Percentiles rank a stretch among this genome's conserved stretches.
Conservation (phyloP, 192 early-diverging fungal genomes). For the Podila minutissima region DNA sequence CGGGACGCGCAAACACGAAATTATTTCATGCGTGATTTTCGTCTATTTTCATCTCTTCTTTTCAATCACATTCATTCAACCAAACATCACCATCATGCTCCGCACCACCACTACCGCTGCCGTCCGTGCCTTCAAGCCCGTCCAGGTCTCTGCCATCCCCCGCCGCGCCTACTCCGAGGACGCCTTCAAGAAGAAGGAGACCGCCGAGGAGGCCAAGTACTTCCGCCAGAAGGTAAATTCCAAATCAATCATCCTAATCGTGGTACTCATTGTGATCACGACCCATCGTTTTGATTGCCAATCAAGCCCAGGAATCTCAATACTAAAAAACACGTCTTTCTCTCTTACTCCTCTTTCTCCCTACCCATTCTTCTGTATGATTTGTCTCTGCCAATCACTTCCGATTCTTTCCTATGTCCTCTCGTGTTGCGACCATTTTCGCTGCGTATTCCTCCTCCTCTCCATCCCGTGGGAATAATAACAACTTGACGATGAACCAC, state of each 20-base stretch:
- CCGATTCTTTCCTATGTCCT: background rate
- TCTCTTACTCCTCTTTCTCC: background rate
- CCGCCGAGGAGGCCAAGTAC: slow-evolving; percentile 38
- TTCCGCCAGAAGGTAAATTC: slow-evolving; percentile 32
- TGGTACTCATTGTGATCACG: no score
- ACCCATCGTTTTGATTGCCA: no score
- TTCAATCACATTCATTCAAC: background rate
- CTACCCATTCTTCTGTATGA: background rate
- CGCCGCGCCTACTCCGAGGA: slow-evolving; percentile 25
- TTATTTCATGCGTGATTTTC: background rate
- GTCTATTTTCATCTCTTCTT: slow-evolving; percentile 5
- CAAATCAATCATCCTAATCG: background rate
- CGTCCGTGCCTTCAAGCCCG: slow-evolving; percentile 49
- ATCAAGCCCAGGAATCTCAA: background rate
- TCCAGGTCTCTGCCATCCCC: slow-evolving; percentile 36
- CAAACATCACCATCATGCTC: slow-evolving; percentile 29
- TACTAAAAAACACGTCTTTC: background rate
- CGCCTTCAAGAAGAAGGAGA: slow-evolving; percentile 40
- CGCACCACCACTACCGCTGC: slow-evolving; percentile 44
- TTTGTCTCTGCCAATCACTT: background rate
- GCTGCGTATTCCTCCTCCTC: background rate
- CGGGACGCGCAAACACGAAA: no score
- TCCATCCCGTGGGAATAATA: background rate
- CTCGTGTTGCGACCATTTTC: background rate
- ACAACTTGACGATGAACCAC: background rate